Conservation (phyloP, 495 filamentous ascomycete species). For the Annulohypoxylon bovei region DNA sequence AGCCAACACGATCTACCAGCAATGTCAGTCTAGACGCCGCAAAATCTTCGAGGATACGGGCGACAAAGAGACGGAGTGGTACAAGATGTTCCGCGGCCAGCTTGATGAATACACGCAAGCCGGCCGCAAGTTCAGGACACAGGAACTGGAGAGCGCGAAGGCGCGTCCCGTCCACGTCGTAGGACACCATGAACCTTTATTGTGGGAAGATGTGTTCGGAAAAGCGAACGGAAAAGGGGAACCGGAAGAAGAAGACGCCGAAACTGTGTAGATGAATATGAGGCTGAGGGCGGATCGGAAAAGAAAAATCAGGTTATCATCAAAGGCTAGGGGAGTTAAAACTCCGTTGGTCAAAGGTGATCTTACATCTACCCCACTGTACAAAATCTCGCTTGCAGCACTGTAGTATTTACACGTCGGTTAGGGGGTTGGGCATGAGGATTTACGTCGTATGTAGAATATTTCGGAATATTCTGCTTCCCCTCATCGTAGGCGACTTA, state of each 20-base stretch:
- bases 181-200: slow-evolving; percentile 30
- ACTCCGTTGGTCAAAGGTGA: not conserved
- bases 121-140: slow-evolving; percentile 44
- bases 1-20: slow-evolving; percentile 61
- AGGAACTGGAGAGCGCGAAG: slow-evolving; percentile 31
- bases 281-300: not conserved
- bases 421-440: slow-evolving; percentile 5
- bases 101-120: slow-evolving; percentile 41
- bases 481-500: not conserved
- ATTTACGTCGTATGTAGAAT: not conserved
- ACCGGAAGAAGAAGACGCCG: not conserved
- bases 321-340: not conserved
- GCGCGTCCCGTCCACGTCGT: slow-evolving; percentile 46
- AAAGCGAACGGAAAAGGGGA: not conserved
- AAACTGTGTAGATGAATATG: not conserved
- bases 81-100: slow-evolving; percentile 48
- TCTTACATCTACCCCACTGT: slow-evolving; percentile 1
- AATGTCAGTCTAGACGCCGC: slow-evolving; percentile 61
- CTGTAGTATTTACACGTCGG: slow-evolving; percentile 1
- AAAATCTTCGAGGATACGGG: slow-evolving; percentile 45
- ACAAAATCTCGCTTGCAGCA: slow-evolving; percentile 11
- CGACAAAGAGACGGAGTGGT: slow-evolving; percentile 54
- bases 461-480: not conserved
- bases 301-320: not conserved
- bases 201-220: slow-evolving; percentile 47